phyloP scores from a whole-genome alignment of 1,284 basidiomycete genomes.

The Papiliotrema flavescens region DNA sequence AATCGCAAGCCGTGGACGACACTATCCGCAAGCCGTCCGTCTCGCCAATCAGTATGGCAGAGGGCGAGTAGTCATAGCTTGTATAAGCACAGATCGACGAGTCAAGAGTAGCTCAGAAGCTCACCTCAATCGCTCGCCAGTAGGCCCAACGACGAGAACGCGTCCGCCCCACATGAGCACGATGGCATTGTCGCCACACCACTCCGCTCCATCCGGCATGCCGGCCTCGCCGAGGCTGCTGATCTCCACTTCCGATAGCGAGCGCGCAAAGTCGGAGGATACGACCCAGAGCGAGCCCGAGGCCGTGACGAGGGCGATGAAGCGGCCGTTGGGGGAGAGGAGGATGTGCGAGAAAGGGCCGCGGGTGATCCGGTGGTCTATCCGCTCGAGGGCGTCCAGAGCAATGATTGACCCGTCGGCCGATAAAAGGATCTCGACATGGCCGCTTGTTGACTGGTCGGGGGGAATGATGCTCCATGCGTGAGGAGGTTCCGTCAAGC shows the following conservation, averaged over 20 bases:
- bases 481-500: slow-evolving; percentile 68
- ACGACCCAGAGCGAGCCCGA: slow-evolving; percentile 81
- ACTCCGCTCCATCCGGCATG: slow-evolving; percentile 65
- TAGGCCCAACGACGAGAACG: slow-evolving; percentile 83
- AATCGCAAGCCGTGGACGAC: slow-evolving; percentile 74
- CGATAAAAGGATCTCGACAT: slow-evolving; percentile 79
- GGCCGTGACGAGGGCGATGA: slow-evolving; percentile 77
- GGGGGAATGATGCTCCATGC: slow-evolving; percentile 84
- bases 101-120: slow-evolving; percentile 33
- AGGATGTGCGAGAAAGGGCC: slow-evolving; percentile 85
- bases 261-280: slow-evolving; percentile 84
- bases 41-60: slow-evolving; percentile 76
- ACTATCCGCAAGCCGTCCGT: slow-evolving; percentile 82
- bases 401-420: slow-evolving; percentile 69
- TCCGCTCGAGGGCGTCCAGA: slow-evolving; percentile 77
- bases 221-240: slow-evolving; percentile 30
- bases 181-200: slow-evolving; percentile 96
- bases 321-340: slow-evolving; percentile 89
- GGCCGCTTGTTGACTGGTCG: slow-evolving; percentile 76
- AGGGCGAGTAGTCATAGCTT: slow-evolving; percentile 76
- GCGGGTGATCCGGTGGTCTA: slow-evolving; percentile 81
- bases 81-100: neutral
- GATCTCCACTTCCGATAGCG: slow-evolving; percentile 78
- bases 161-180: slow-evolving; percentile 74
- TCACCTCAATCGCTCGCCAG: slow-evolving; percentile 79